Base-by-base conservation (phyloP, 2,329 filamentous ascomycete genomes). In the Raffaelea ambrosiae region DNA sequence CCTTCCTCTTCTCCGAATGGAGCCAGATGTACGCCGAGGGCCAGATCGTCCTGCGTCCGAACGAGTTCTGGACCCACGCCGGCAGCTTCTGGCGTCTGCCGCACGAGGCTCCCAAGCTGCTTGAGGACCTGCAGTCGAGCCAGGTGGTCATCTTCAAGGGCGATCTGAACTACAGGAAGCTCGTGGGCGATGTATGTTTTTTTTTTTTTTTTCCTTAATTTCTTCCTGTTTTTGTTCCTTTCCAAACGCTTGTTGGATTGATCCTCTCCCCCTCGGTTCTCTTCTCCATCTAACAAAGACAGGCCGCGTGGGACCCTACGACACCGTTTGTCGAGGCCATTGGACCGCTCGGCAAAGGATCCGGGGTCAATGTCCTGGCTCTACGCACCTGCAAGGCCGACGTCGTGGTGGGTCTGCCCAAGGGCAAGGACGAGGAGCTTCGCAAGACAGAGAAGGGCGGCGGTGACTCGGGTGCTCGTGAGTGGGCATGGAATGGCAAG, bases 121-220 rank as follows among this genome's bases (percentile, higher is more conserved):
- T 80, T 46, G 76, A 86, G 7, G 91, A 97, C 60, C 67, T 98
- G 48, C 84, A 89, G 70, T 69, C 80, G 52, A 87, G 86, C 55
- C 87, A 95, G 63, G 72, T 98, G 18, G 88, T 95, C 13, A 81
- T 98, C 48, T 97, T 97, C 73, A 98, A 98, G 72, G 93, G 93
- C 3, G 93, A 98, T 62, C 64, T 98, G 57, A 98, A 98, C 69
- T 98, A 97, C 66, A 76, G 93, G 52, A 98, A 98, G 66, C 66
- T 98, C 55, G 89, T 85, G 26, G 86, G 81, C 43, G 93, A 98
- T 72, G 88, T 91, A 69, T 71, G 84, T 44, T 16, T 14, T 42
- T 18, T 29, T 7, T 22, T 36, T 4, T 36, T 20, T 40, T 40
- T 20, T 35, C 11, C 19, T 19, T 31, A 10, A 9, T 29, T 3